Base-by-base conservation (phyloP, 2,329 filamentous ascomycete species). In the Fusarium duplospermum region DNA sequence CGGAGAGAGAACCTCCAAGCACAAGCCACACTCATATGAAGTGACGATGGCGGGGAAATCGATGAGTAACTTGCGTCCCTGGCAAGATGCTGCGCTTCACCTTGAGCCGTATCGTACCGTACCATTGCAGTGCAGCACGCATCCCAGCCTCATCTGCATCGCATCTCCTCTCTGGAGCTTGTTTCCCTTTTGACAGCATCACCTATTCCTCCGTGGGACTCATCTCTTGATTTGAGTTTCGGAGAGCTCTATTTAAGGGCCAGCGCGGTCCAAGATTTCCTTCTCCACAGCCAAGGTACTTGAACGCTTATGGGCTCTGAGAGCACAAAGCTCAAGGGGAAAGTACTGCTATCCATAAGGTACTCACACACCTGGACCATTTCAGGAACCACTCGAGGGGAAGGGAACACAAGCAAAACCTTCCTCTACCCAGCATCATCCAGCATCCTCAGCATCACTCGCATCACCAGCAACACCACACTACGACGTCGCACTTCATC, bases 401-500 rank as follows among this genome's bases (percentile, higher is more conserved):
- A n/a, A 29, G 27, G 47, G 11, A 52, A 52, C 47, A 52, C 47
- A 52, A 52, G 47, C 24, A 52, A 52, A 52, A 29, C 45, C 24
- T 50, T 50, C 24, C 27, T 50, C 16, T n/a, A 18, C 27, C 45
- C 24, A n/a, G 8, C 45, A 50, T 16, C 45, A 18, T 29, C 42
- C 24, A n/a, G 8, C 45, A 50, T 16, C 45, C 20, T 20, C n/a
- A 22, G 20, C 20, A 45, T 45, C 36, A 7, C 14, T 20, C 24
- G 9, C 45, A 27, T 50, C 47, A 29, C 16, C 24, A 52, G 47
- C 24, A 31, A 20, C 47, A 52, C 31, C 14, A 33, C 31, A 33
- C 47, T 16, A 59, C 56, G 56, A 47, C 31, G 58, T 63, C 40
- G 33, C 62, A 61, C 54, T 42, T 59, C 13, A 50, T 36, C 36